phyloP scores from a whole-genome alignment of 2,329 filamentous ascomycete species.

The Raffaelea deltoideospora region DNA sequence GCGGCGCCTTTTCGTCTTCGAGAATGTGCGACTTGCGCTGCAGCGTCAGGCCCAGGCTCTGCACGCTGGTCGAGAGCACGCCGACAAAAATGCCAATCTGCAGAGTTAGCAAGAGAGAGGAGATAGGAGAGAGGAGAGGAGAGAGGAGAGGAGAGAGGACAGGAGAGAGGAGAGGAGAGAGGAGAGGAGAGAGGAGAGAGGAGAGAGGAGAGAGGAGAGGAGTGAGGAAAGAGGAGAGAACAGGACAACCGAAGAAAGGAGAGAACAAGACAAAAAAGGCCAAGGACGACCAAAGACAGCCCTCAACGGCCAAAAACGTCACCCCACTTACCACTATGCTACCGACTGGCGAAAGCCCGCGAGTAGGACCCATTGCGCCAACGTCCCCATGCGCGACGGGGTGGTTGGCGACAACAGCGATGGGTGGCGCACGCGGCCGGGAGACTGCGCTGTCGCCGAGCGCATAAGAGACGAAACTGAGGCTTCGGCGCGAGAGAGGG shows the following conservation, averaged over 20 bases:
- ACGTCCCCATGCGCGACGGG: slow-evolving; percentile 22
- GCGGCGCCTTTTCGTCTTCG: slow-evolving; percentile 79
- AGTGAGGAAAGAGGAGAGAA: not conserved
- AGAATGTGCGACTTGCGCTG: slow-evolving; percentile 93
- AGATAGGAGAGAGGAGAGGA: not conserved
- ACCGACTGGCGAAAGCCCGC: slow-evolving; percentile 62
- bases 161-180: not conserved
- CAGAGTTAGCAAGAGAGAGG: not conserved
- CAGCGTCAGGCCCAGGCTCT: slow-evolving; percentile 86
- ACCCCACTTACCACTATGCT: slow-evolving; percentile 58
- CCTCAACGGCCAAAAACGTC: too few species aligned
- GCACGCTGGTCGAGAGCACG: slow-evolving; percentile 81
- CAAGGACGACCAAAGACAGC: too few species aligned
- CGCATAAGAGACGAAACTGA: too few species aligned
- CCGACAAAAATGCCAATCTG: slow-evolving; percentile 89
- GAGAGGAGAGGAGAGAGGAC: not conserved
- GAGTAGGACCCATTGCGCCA: slow-evolving; percentile 52
- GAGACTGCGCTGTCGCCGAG: too few species aligned
- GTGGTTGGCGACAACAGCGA: too few species aligned
- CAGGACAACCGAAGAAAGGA: too few species aligned
- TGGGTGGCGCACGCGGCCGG: too few species aligned
- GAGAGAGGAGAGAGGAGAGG: not conserved
- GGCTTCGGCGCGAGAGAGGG: too few species aligned
- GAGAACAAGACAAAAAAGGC: too few species aligned
- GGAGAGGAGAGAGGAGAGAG: not conserved